Evolutionary conservation across 1,284 basidiomycete genomes (phyloP).

Genomic region (Jaminaea rosea): DNA sequence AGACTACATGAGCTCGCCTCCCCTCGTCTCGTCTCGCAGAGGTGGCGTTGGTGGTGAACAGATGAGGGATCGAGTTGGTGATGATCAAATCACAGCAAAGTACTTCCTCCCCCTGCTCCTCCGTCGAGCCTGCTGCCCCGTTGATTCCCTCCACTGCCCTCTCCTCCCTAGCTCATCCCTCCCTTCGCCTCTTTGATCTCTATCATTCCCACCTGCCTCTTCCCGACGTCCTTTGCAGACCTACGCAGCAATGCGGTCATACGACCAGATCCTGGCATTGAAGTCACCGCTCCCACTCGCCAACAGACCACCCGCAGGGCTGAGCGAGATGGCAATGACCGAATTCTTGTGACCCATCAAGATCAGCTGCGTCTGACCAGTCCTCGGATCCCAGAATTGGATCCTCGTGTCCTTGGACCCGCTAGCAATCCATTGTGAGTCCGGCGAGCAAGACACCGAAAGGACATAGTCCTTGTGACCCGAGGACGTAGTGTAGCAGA

Average conservation of each 20-base stretch:
- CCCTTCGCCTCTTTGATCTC: no score
- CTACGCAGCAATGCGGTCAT: slow-evolving; percentile 24
- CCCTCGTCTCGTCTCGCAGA: no score
- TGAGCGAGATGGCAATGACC: slow-evolving; percentile 76
- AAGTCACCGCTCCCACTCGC: slow-evolving; percentile 83
- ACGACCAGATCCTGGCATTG: slow-evolving; percentile 48
- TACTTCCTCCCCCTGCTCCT: no score
- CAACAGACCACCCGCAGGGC: slow-evolving; percentile 63
- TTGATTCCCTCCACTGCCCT: no score
- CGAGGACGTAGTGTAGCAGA: slow-evolving; percentile 66
- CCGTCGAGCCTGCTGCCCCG: no score
- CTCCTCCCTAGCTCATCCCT: no score
- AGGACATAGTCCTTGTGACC: slow-evolving; percentile 83
- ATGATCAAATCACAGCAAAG: no score
- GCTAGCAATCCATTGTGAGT: slow-evolving; percentile 78
- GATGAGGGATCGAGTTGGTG: no score
- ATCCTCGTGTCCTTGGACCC: slow-evolving; percentile 84
- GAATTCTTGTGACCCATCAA: slow-evolving; percentile 84
- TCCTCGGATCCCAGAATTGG: slow-evolving; percentile 63
- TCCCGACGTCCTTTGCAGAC: no score
- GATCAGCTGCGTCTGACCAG: slow-evolving; percentile 68
- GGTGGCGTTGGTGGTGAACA: no score
- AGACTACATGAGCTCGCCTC: no score
- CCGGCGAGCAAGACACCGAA: slow-evolving; percentile 69
- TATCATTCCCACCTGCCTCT: no score